phyloP scores from a whole-genome alignment of 2,329 filamentous ascomycete species.

The Rhynchosporium secalis region DNA sequence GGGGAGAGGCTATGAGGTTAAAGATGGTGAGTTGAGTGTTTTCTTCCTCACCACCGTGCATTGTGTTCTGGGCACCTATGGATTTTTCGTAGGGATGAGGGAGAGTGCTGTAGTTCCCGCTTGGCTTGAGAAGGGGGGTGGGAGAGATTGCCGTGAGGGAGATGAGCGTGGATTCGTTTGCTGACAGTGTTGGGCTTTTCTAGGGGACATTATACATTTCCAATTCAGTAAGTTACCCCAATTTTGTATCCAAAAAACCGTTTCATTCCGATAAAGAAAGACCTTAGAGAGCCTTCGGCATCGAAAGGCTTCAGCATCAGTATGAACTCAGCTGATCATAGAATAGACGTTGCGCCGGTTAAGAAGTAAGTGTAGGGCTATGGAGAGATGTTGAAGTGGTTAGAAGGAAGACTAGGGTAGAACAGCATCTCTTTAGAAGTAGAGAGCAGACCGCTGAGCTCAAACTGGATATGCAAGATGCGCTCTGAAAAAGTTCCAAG shows the following conservation, averaged over 20 bases:
- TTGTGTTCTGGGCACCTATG: no score
- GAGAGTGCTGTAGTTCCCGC: not conserved
- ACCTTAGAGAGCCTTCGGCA: not conserved
- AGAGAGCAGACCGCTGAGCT: not conserved
- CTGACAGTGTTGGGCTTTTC: not conserved
- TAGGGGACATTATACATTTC: conserved; percentile 46
- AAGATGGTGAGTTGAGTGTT: not conserved
- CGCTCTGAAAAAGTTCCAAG: not conserved
- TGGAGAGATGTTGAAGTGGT: not conserved
- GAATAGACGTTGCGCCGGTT: conserved; percentile 11
- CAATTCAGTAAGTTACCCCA: conserved; percentile 45
- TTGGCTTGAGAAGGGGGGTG: not conserved
- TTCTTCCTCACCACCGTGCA: no score
- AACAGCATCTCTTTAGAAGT: not conserved
- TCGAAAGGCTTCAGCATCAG: not conserved
- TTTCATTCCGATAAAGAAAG: no score
- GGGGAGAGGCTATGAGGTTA: conserved; percentile 44
- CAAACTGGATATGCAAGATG: not conserved
- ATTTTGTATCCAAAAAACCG: not conserved
- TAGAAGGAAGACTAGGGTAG: not conserved
- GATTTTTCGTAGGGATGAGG: conserved; percentile 21
- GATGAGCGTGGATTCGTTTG: conserved; percentile 17
- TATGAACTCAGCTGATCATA: not conserved
- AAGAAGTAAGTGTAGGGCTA: conserved; percentile 5
- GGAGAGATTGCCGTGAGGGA: conserved; percentile 41